A percentile compares a stretch with the other conserved stretches of the same genome.
Conservation (phyloP, 257 asterid species). For the Solanum clarkiae region DNA sequence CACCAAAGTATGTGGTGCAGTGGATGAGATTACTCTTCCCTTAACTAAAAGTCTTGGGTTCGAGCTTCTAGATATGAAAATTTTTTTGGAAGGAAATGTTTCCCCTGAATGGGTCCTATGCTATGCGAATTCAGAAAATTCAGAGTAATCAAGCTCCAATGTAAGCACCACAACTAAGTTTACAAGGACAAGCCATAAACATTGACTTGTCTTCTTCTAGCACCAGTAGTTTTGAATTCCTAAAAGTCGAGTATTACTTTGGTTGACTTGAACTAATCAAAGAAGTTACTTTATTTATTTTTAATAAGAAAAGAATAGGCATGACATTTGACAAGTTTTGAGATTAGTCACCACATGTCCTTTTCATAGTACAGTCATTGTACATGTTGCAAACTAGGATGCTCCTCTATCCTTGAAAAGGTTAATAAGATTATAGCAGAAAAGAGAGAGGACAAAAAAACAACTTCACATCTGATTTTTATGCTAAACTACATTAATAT, state of each 20-base stretch:
- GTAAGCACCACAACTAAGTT: not conserved
- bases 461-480: not conserved
- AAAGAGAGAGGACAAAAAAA: not conserved
- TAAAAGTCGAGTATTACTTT: not conserved
- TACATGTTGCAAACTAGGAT: not conserved
- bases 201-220: not conserved
- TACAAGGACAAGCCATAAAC: not conserved
- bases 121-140: too few relatives aligned
- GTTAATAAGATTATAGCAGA: not conserved
- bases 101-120: rapidly evolving
- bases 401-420: not conserved
- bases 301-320: not conserved
- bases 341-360: not conserved
- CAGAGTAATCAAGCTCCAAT: rapidly evolving
- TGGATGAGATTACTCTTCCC: too few relatives aligned
- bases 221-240: not conserved
- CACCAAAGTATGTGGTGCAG: too few relatives aligned
- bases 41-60: too few relatives aligned
- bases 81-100: rapidly evolving
- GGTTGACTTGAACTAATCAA: not conserved
- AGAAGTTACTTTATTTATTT: not conserved
- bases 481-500: not conserved
- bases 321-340: not conserved
- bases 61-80: too few relatives aligned
- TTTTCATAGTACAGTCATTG: not conserved